These are phyloP conservation scores for Salvia hispanica DNA, from an alignment of 257 asterid species.

Conservation along the genomic window DNA sequence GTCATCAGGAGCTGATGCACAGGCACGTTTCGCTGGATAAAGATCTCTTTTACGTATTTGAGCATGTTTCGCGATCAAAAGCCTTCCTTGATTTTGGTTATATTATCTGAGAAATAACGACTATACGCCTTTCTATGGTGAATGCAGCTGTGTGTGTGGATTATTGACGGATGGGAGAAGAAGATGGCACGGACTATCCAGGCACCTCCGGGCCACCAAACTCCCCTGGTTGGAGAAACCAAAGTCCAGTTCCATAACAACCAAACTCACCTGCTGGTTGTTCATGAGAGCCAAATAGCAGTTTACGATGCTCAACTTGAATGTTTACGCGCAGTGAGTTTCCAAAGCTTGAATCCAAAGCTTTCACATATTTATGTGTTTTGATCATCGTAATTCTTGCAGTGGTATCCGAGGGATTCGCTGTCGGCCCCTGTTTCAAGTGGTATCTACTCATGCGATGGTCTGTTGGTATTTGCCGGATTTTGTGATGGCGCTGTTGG, in stretches of 20 bases:
- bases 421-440: slow-evolving; percentile 78
- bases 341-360: too few relatives aligned
- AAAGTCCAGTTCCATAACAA: slow-evolving; percentile 90
- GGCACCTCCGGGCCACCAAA: slow-evolving; percentile 68
- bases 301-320: slow-evolving; percentile 88
- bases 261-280: slow-evolving; percentile 85
- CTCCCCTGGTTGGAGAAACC: slow-evolving; percentile 83
- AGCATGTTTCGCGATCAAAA: background rate
- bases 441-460: slow-evolving; percentile 91
- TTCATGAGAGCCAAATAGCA: slow-evolving; percentile 91
- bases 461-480: slow-evolving; percentile 69
- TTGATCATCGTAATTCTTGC: slow-evolving; percentile 26
- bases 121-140: background rate
- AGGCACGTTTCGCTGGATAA: slow-evolving; percentile 50
- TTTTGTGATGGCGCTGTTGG: slow-evolving; percentile 93
- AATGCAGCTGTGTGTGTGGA: slow-evolving; percentile 83
- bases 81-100: background rate
- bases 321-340: slow-evolving; percentile 76
- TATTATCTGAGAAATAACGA: background rate
- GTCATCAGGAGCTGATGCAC: slow-evolving; percentile 97
- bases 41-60: background rate
- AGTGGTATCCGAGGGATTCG: slow-evolving; percentile 96
- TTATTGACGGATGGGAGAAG: slow-evolving; percentile 96
- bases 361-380: too few relatives aligned
- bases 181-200: slow-evolving; percentile 78